phyloP scores from a whole-genome alignment of 2,329 filamentous ascomycete species.

The Sarocladiaceae sp. region DNA sequence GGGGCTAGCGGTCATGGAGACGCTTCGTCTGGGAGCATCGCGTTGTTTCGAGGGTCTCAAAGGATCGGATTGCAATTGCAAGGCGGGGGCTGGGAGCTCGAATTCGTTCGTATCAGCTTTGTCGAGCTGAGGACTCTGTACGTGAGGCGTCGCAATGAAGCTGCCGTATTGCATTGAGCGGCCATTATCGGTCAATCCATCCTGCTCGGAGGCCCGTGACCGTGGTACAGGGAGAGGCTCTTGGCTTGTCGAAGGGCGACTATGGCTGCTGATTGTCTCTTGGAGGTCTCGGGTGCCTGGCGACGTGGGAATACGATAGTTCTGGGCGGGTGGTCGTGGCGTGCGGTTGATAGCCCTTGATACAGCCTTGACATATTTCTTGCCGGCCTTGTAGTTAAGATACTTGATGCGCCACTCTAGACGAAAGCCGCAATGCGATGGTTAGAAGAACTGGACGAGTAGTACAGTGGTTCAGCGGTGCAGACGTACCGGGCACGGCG shows the following conservation, averaged over 20 bases:
- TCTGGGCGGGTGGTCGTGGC: constrained; percentile 23
- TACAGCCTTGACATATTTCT: constrained; percentile 88
- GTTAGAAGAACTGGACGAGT: not conserved
- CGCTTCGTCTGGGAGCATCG: not conserved
- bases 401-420: constrained; percentile 92
- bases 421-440: no score
- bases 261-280: no score
- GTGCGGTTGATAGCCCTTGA: constrained; percentile 63
- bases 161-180: constrained; percentile 46
- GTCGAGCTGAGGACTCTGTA: constrained; percentile 15
- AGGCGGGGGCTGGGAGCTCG: constrained; percentile 48
- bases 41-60: not conserved
- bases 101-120: constrained; percentile 29
- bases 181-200: constrained; percentile 32
- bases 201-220: constrained; percentile 24
- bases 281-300: constrained; percentile 15
- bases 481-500: constrained; percentile 65
- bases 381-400: constrained; percentile 89
- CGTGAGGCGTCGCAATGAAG: constrained; percentile 38
- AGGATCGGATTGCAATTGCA: constrained; percentile 22
- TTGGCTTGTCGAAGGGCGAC: not conserved
- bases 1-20: not conserved
- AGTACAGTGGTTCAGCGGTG: not conserved
- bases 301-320: constrained; percentile 16
- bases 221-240: not conserved